Evolutionary conservation across 805 yeast genomes (phyloP), one percentile per base, ranked within the genome.

Genomic region (Wickerhamiella alocasiicola): DNA sequence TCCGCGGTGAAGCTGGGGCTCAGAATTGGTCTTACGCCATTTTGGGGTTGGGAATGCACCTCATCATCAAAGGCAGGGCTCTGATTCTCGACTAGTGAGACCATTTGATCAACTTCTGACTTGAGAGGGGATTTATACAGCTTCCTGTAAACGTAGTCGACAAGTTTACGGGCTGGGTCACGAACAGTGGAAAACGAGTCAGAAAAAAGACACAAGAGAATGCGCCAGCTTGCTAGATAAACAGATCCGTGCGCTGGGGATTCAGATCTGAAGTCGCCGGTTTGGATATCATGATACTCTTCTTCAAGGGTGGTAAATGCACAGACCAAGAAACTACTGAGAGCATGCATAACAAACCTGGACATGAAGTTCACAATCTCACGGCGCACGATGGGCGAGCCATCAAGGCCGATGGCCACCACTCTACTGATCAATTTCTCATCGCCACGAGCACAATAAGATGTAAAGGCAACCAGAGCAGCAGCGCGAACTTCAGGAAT

Each of bases 401-500:
- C 97, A 60, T 91, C 97, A 34, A 81, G 78, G 2, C 84, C 69
- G 23, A 82, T 60, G 11, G 73, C 66, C 23, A 87, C 57, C 0
- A 84, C 72, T 0, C 78, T 72, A 44, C 76, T 70, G 1, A 93
- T 82, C 27, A 85, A 42, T 18, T 41, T 19, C 15, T 49, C 52
- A 3, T 41, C 42, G 9, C 36, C 44, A 59, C 53, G 77, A 6
- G 31, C 19, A 9, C 49, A 26, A 26, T 47, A 83, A 28, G 76
- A 72, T 3, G 84, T 73, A 36, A 88, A 62, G 0, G 94, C 81
- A 25, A 76, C 63, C 9, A 91, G 62, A 3, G 83, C 73, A 0
- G 96, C 82, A 0, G 95, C 80, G 42, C 97, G 67, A 1, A 91
- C 94, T 57, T 91, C 98, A 0, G 97, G 95, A 35, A 88, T 84